A percentile compares a stretch with the other conserved stretches of the same genome.
These are phyloP conservation scores for Ogataea minuta DNA, from an alignment of 805 yeast genomes.

Conservation along the genomic window DNA sequence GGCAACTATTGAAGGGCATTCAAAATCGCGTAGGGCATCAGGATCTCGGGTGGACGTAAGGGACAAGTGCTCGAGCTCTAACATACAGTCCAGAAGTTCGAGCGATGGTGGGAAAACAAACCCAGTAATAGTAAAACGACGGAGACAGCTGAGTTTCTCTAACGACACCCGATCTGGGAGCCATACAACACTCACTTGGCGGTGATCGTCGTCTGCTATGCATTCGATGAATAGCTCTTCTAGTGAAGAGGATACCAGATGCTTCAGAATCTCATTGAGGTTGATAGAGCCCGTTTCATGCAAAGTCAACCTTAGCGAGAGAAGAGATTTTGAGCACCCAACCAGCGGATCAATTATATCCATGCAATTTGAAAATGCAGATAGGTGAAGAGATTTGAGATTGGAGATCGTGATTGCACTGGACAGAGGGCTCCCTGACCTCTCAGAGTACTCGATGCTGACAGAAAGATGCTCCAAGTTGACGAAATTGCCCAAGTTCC, in stretches of 20 bases:
- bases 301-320: conserved; percentile 2
- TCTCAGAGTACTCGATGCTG: conserved; percentile 8
- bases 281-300: conserved; percentile 8
- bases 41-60: conserved; percentile 14
- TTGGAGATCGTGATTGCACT: conserved; percentile 2
- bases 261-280: conserved; percentile 1
- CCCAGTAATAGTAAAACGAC: conserved; percentile 6
- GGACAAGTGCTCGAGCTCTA: conserved; percentile 2
- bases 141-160: conserved; percentile 1
- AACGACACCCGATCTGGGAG: conserved; percentile 8
- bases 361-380: conserved; percentile 3
- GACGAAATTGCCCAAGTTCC: not conserved
- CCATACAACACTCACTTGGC: conserved; percentile 13
- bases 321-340: conserved; percentile 2
- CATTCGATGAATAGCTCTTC: conserved; percentile 4
- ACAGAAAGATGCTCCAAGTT: conserved; percentile 6
- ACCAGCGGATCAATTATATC: conserved; percentile 8
- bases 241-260: conserved; percentile 2
- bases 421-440: not conserved
- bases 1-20: not conserved
- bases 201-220: conserved; percentile 13
- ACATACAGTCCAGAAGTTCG: conserved; percentile 8
- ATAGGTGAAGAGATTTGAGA: conserved; percentile 2
- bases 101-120: conserved; percentile 7
- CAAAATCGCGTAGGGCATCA: conserved; percentile 3